These are phyloP conservation scores for Aspergillus ibericus DNA, from an alignment of 2,329 filamentous ascomycete genomes.

Conservation along the genomic window DNA sequence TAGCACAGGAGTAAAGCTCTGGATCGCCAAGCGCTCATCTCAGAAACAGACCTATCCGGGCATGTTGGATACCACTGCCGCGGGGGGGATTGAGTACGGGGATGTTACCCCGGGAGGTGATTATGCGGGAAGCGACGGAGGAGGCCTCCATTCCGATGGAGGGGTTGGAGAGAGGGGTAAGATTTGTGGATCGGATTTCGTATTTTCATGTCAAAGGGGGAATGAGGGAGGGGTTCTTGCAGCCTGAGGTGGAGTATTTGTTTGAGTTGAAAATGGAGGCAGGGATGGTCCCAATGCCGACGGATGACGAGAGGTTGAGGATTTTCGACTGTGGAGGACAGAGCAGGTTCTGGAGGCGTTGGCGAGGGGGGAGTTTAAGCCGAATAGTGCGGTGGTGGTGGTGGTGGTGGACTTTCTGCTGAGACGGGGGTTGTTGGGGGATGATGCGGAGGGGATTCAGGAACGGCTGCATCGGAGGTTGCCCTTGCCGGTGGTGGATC, in stretches of 20 bases:
- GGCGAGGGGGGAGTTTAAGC: conserved; percentile 29
- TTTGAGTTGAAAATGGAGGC: conserved; percentile 34
- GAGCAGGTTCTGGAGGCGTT: conserved; percentile 29
- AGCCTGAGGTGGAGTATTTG: conserved; percentile 35
- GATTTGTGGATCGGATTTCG: not conserved
- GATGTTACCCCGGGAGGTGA: conserved; percentile 23
- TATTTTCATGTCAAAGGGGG: conserved; percentile 14
- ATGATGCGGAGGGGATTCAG: not conserved
- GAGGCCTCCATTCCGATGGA: conserved; percentile 17
- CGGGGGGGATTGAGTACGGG: conserved; percentile 22
- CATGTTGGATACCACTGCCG: conserved; percentile 30
- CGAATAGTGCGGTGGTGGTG: conserved; percentile 33
- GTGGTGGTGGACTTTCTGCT: conserved; percentile 34
- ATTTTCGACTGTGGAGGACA: conserved; percentile 29
- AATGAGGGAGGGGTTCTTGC: conserved; percentile 20
- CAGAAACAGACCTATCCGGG: conserved; percentile 31
- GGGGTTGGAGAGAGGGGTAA: not conserved
- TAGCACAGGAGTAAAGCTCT: conserved; percentile 17
- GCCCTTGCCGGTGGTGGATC: not conserved
- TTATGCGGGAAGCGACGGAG: conserved; percentile 26
- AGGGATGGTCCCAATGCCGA: conserved; percentile 23
- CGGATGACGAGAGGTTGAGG: conserved; percentile 32
- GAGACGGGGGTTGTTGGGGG: not conserved
- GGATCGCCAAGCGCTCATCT: conserved; percentile 27
- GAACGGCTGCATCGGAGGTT: not conserved